Evolutionary conservation across 2,329 filamentous ascomycete genomes (phyloP).

Genomic region (Hypoxylon sp.): DNA sequence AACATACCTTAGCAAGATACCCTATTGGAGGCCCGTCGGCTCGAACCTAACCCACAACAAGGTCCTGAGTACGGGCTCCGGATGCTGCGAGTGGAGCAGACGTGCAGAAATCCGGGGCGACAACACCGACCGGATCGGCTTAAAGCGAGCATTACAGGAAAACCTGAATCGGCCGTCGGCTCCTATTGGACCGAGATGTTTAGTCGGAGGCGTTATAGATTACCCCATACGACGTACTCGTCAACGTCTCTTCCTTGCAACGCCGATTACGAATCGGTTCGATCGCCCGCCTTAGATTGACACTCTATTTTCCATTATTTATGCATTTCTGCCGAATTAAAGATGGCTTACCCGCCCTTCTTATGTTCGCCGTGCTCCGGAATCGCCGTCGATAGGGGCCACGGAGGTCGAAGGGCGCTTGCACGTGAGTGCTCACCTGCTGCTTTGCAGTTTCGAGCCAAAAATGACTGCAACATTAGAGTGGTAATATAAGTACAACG

Average conservation of each 20-base stretch:
- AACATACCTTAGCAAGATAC: slow-evolving; percentile 30
- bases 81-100: slow-evolving; percentile 35
- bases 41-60: slow-evolving; percentile 16
- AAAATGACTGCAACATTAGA: neutral
- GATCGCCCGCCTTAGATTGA: neutral
- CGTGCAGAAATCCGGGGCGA: slow-evolving; percentile 34
- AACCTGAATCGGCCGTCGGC: neutral
- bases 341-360: slow-evolving; percentile 9
- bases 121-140: slow-evolving; percentile 29
- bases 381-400: slow-evolving; percentile 15
- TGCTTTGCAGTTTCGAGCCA: neutral
- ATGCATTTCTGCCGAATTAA: neutral
- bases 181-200: slow-evolving; percentile 17
- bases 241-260: neutral
- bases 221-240: neutral
- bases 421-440: neutral
- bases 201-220: slow-evolving; percentile 18
- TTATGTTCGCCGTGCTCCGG: slow-evolving; percentile 5
- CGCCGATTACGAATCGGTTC: neutral
- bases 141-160: slow-evolving; percentile 12
- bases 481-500: too few relatives aligned
- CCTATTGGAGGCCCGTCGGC: slow-evolving; percentile 22
- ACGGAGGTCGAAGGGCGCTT: neutral
- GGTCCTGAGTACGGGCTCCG: slow-evolving; percentile 37
- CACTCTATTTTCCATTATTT: neutral